A percentile compares a stretch with the other conserved stretches of the same genome.
phyloP scores from a whole-genome alignment of 208 protist species.

The Leishmania arabica region DNA sequence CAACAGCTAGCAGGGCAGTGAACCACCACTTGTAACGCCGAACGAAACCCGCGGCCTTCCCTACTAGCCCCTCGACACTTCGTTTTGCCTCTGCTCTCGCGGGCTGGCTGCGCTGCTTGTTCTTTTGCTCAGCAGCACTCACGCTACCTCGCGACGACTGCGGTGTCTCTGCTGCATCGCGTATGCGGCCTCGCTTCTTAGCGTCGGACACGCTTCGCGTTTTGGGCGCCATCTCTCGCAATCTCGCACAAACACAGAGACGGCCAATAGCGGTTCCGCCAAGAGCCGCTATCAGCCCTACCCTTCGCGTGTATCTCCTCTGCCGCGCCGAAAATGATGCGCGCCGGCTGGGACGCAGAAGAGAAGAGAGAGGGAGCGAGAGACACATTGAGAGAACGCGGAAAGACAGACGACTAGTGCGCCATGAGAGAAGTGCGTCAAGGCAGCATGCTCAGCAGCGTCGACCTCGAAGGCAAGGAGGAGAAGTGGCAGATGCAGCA shows the following conservation, averaged over 20 bases:
- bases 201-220: background rate
- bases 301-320: background rate
- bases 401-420: background rate
- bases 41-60: background rate
- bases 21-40: background rate
- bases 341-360: background rate
- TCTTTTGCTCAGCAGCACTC: background rate
- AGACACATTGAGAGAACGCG: background rate
- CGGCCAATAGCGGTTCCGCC: background rate
- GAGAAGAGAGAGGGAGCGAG: background rate
- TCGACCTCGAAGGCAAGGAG: background rate
- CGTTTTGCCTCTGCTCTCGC: background rate
- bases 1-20: background rate
- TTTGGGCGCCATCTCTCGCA: slow-evolving; percentile 3
- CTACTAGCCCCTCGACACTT: background rate
- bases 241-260: background rate
- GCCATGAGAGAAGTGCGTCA: background rate
- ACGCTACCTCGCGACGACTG: background rate
- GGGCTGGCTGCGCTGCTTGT: background rate
- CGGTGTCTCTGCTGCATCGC: background rate
- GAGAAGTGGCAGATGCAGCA: background rate
- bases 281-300: background rate
- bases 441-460: background rate
- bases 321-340: background rate
- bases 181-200: background rate